These are phyloP conservation scores for Komagataella populi DNA, from an alignment of 805 yeast species.

Conservation along the genomic window DNA sequence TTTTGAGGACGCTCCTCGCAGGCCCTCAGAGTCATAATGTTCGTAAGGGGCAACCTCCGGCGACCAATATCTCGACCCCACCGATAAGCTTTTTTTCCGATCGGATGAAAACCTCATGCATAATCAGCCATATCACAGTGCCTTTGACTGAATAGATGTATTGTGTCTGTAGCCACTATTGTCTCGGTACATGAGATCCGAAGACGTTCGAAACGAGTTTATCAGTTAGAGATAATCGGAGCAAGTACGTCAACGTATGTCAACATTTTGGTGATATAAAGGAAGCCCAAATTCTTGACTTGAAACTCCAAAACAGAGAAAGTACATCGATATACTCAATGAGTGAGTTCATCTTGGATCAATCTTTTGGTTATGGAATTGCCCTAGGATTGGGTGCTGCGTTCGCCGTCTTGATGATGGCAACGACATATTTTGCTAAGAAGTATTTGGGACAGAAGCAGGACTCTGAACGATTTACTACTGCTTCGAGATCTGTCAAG, in stretches of 20 bases:
- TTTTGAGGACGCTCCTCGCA: not conserved
- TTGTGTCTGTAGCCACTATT: not conserved
- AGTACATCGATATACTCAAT: not conserved
- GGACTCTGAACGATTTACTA: conserved; percentile 28
- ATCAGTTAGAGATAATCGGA: not conserved
- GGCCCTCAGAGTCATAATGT: not conserved
- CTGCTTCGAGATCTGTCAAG: conserved; percentile 29
- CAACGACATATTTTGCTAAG: conserved; percentile 21
- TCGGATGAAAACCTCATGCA: not conserved
- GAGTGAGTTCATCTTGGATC: conserved; percentile 11
- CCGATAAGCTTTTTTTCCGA: not conserved
- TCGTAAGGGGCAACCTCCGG: not conserved
- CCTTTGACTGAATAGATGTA: not conserved
- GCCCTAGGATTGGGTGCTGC: conserved; percentile 27
- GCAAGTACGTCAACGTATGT: not conserved
- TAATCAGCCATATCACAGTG: not conserved
- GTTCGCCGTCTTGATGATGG: conserved; percentile 28
- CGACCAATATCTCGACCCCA: not conserved
- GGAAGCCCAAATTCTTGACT: not conserved
- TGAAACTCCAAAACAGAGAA: not conserved
- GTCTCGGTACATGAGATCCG: not conserved
- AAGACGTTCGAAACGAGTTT: not conserved
- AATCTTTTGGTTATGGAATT: conserved; percentile 25
- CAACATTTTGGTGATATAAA: not conserved
- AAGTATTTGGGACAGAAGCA: conserved; percentile 23